Percentiles rank a stretch among this genome's conserved stretches.
phyloP scores from a whole-genome alignment of 345 rosid species.

The Excoecaria agallocha region DNA sequence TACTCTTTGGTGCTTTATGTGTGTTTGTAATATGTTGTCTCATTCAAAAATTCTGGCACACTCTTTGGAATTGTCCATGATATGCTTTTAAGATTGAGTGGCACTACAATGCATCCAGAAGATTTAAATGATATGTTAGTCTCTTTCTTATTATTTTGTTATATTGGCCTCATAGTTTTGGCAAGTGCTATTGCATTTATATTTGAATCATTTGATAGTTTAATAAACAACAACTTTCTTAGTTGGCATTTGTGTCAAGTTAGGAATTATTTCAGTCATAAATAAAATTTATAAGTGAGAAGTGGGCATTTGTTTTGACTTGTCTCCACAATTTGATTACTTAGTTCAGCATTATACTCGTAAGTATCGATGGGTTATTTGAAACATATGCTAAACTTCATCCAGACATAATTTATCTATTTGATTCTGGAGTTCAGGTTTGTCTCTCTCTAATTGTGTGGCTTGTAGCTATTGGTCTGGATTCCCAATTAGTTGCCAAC shows the following conservation, averaged over 20 bases:
- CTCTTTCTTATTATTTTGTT: background rate
- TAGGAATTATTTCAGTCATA: background rate
- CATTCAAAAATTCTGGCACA: background rate
- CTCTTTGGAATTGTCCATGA: background rate
- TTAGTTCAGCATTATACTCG: background rate
- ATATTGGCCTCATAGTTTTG: background rate
- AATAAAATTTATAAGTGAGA: background rate
- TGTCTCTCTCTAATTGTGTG: constrained; percentile 15
- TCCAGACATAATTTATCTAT: constrained; percentile 70
- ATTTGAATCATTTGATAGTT: background rate
- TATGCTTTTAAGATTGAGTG: background rate
- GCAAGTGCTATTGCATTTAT: background rate
- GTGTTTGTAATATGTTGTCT: background rate
- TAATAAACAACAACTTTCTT: background rate
- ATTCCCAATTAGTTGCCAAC: background rate
- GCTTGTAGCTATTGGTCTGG: background rate
- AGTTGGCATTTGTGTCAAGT: background rate
- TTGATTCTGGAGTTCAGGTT: constrained; percentile 99
- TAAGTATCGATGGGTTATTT: background rate
- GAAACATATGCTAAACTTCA: constrained; percentile 83
- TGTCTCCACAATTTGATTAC: background rate
- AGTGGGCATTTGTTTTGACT: background rate
- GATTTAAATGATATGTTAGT: background rate
- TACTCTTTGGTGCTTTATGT: background rate
- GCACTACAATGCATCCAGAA: background rate